phyloP scores from a whole-genome alignment of 768 basidiomycete species.

The Stropharia rugosoannulata region DNA sequence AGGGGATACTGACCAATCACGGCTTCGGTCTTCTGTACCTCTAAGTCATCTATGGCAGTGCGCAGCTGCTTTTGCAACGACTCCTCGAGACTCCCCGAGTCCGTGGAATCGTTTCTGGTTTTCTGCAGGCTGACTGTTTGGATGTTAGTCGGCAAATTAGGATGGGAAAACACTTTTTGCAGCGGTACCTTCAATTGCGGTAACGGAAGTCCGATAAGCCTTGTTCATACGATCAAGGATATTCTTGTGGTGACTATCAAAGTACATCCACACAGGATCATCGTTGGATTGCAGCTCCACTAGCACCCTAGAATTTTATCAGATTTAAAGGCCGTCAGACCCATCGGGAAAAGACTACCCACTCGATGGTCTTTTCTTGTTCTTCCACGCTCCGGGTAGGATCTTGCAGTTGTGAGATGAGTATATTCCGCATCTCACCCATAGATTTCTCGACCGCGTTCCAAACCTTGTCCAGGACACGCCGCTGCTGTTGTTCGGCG shows the following conservation, averaged over 20 bases:
- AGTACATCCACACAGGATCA: slow-evolving; percentile 94
- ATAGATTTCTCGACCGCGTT: slow-evolving; percentile 92
- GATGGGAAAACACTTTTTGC: slow-evolving; percentile 9
- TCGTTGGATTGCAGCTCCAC: slow-evolving; percentile 84
- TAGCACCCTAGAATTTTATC: slow-evolving; percentile 60
- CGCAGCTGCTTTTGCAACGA: slow-evolving; percentile 59
- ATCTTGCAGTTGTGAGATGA: slow-evolving; percentile 81
- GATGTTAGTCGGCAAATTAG: slow-evolving; percentile 9
- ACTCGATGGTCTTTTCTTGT: slow-evolving; percentile 97
- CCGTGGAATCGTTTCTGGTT: slow-evolving; percentile 30
- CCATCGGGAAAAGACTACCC: slow-evolving; percentile 1
- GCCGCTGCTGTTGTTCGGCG: slow-evolving; percentile 78
- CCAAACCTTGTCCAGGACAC: slow-evolving; percentile 97
- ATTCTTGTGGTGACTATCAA: slow-evolving; percentile 89
- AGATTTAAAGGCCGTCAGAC: not conserved
- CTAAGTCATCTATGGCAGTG: slow-evolving; percentile 56
- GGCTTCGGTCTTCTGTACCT: slow-evolving; percentile 60
- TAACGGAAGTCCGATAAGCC: slow-evolving; percentile 51
- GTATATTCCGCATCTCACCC: slow-evolving; percentile 80
- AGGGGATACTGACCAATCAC: slow-evolving; percentile 48
- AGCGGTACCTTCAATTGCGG: slow-evolving; percentile 51
- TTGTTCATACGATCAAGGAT: slow-evolving; percentile 78
- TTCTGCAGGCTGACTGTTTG: slow-evolving; percentile 48
- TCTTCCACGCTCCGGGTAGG: slow-evolving; percentile 81
- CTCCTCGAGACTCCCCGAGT: slow-evolving; percentile 37